Evolutionary conservation across 257 asterid species (phyloP).

Genomic region (Primulina huaijiensis): DNA sequence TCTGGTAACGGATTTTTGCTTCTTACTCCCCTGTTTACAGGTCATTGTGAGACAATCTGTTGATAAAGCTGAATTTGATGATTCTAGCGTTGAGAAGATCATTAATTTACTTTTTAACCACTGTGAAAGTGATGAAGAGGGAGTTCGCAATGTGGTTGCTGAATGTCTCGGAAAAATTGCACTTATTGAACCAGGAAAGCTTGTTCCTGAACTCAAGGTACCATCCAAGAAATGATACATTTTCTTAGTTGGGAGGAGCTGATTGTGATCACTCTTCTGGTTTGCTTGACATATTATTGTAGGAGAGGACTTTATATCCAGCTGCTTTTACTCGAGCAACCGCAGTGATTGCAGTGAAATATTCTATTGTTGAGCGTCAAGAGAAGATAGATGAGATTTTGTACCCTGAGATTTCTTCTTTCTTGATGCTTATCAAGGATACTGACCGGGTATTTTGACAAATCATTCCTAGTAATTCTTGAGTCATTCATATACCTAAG

Average conservation of each 20-base stretch:
- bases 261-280: conserved; percentile 14
- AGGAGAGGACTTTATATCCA: conserved; percentile 79
- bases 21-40: conserved; percentile 40
- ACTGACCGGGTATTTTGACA: conserved; percentile 67
- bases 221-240: conserved; percentile 21
- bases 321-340: conserved; percentile 98
- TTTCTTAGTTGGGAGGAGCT: not conserved
- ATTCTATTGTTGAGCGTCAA: conserved; percentile 91
- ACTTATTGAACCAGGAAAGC: conserved; percentile 92
- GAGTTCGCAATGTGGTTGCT: conserved; percentile 98
- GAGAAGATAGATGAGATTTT: conserved; percentile 91
- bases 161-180: conserved; percentile 98
- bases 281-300: conserved; percentile 31
- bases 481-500: not conserved
- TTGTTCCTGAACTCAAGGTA: conserved; percentile 97
- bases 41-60: conserved; percentile 98
- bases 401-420: conserved; percentile 78
- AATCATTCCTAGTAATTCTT: conserved; percentile 1
- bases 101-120: conserved; percentile 87
- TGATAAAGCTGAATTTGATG: conserved; percentile 94
- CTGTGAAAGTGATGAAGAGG: conserved; percentile 99
- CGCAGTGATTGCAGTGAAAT: conserved; percentile 87
- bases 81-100: conserved; percentile 89
- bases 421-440: conserved; percentile 94
- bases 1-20: conserved; percentile 8